Base-by-base conservation (phyloP, 768 basidiomycete species). In the Mycena amicta region DNA sequence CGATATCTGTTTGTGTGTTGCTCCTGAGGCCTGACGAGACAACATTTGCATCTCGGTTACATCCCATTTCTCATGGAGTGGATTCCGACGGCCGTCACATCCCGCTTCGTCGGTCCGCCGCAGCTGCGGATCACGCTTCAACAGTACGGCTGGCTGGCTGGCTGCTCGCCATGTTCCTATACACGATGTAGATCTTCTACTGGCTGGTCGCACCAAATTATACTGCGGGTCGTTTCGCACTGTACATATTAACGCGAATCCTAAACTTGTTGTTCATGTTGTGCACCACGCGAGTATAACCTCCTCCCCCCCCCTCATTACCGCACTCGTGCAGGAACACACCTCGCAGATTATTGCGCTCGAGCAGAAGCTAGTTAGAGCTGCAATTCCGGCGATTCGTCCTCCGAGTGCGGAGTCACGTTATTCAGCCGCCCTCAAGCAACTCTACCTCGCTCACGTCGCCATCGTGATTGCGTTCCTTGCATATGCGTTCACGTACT, bases 151-250 rank as follows among this genome's bases (percentile, higher is more conserved):
- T 8, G 11, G 18, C 33, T 8, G 18, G 56, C 56, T 29, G 13
- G 11, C 50, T 57, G 4, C 57, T 58, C 30, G 57, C 50, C 18
- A 18, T 23, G n/a, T 58, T 37, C 33, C 57, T 50, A 8, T 58
- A 52, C 33, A 50, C 57, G 25, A 18, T 53, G 43, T 50, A 58
- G 45, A 53, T 58, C n/a, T 25, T 52, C 33, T 58, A 58, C 52
- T 58, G 57, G 52, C 6, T n/a, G 18, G 30, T 58, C 52, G 28
- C 50, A 41, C 28, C 50, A 50, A 20, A 28, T 57, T 50, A n/a
- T n/a, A n/a, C 18, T 46, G 22, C 49, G 39, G 37, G 56, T 49
- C 20, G n/a, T 20, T 2, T 54, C 53, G 53, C 53, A 30, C 18
- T 37, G 33, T 46, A 5, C 28, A 30, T 30, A 31, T 43, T 23